phyloP scores from a whole-genome alignment of 306 rosid species.

The Cucurbita pepo region DNA sequence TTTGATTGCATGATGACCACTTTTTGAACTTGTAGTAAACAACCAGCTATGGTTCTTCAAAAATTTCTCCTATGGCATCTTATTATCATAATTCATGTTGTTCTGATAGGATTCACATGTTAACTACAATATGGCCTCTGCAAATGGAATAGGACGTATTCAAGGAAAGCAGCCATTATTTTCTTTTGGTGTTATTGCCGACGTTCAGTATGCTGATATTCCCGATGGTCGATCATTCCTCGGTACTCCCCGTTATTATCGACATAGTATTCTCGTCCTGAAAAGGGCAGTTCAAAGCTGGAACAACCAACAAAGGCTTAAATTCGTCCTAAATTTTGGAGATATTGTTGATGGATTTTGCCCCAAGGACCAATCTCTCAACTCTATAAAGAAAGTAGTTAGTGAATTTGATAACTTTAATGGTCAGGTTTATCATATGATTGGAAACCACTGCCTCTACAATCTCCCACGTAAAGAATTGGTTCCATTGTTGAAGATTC shows the following conservation, averaged over 20 bases:
- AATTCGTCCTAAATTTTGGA: conserved; percentile 58
- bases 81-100: not conserved
- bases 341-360: conserved; percentile 88
- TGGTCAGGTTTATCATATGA: conserved; percentile 64
- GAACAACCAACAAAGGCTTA: conserved; percentile 43
- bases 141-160: conserved; percentile 12
- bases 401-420: conserved; percentile 40
- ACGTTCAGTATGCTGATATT: conserved; percentile 80
- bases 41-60: not conserved
- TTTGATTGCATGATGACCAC: not conserved
- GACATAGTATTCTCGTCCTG: conserved; percentile 59
- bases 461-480: conserved; percentile 68
- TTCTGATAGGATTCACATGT: conserved; percentile 24
- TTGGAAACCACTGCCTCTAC: conserved; percentile 93
- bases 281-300: conserved; percentile 66
- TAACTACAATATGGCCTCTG: conserved; percentile 36
- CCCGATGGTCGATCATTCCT: conserved; percentile 74
- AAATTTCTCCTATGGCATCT: not conserved
- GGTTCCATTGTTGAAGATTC: conserved; percentile 59
- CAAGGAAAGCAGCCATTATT: conserved; percentile 44
- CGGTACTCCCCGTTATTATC: conserved; percentile 76
- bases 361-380: conserved; percentile 56
- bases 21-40: not conserved
- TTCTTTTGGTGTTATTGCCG: conserved; percentile 79
- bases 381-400: conserved; percentile 38